Conservation (phyloP, 805 yeast species). For the Myxozyma neotropica region DNA sequence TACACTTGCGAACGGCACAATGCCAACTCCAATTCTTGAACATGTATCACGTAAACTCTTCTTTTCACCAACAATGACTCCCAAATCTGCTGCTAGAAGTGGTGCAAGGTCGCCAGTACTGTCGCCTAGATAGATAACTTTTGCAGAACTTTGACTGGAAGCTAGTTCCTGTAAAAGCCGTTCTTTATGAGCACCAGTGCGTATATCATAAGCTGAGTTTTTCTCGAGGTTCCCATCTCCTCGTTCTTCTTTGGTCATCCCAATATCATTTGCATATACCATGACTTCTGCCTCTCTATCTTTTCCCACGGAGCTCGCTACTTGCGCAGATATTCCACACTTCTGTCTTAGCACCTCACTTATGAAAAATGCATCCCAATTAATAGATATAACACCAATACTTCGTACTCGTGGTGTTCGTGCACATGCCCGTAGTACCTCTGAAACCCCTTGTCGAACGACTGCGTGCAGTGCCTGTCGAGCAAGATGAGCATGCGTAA, state of each 20-base stretch:
- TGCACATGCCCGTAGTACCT: slow-evolving; percentile 4
- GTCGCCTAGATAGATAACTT: slow-evolving; percentile 32
- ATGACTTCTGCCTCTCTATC: background rate
- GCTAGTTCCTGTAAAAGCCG: slow-evolving; percentile 3
- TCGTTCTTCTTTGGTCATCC: slow-evolving; percentile 9
- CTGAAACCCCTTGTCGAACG: slow-evolving; percentile 19
- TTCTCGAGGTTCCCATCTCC: slow-evolving; percentile 16
- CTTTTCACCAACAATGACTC: slow-evolving; percentile 22
- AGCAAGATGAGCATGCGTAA: slow-evolving; percentile 14
- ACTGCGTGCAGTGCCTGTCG: slow-evolving; percentile 14
- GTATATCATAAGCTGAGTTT: background rate
- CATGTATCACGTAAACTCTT: slow-evolving; percentile 15
- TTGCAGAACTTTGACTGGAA: background rate
- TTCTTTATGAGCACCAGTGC: slow-evolving; percentile 31
- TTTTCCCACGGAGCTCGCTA: background rate
- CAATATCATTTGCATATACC: slow-evolving; percentile 20
- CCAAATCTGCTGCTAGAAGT: slow-evolving; percentile 19
- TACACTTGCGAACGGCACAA: background rate
- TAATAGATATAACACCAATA: slow-evolving; percentile 28
- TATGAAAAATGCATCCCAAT: slow-evolving; percentile 33
- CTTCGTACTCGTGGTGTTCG: background rate
- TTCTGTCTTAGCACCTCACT: slow-evolving; percentile 3
- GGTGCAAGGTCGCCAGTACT: slow-evolving; percentile 33
- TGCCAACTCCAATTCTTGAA: slow-evolving; percentile 4
- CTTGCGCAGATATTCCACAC: background rate